Evolutionary conservation across 805 yeast genomes (phyloP).

Genomic region (Candida alai): DNA sequence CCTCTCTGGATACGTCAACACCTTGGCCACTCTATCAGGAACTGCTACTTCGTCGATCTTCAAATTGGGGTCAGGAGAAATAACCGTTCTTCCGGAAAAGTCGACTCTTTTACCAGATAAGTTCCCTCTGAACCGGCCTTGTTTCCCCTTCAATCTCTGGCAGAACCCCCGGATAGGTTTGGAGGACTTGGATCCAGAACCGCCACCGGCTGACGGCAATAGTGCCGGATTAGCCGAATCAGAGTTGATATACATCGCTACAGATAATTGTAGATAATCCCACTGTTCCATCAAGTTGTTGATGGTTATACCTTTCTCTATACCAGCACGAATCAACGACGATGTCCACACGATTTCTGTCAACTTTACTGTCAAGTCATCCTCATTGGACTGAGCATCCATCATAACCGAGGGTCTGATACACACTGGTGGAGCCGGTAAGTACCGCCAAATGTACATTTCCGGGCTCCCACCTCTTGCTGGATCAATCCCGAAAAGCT

Average conservation of each 20-base stretch:
- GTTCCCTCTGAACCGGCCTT: constrained; percentile 98
- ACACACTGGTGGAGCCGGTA: constrained; percentile 99
- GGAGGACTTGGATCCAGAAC: constrained; percentile 46
- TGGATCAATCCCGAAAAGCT: constrained; percentile 85
- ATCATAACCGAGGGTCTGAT: constrained; percentile 94
- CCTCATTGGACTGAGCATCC: constrained; percentile 93
- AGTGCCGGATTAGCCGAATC: constrained; percentile 84
- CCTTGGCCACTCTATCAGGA: constrained; percentile 94
- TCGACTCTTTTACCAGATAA: constrained; percentile 98
- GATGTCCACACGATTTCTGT: constrained; percentile 97
- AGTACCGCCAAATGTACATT: constrained; percentile 92
- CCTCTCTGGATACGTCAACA: constrained; percentile 92
- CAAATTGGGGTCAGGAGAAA: constrained; percentile 96
- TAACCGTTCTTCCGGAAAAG: constrained; percentile 96
- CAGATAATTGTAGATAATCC: constrained; percentile 93
- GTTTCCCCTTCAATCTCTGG: constrained; percentile 96
- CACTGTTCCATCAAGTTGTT: constrained; percentile 97
- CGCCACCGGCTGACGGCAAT: constrained; percentile 64
- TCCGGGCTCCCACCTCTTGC: constrained; percentile 90
- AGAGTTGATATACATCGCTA: constrained; percentile 96
- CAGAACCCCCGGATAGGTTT: constrained; percentile 92
- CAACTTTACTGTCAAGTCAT: constrained; percentile 91
- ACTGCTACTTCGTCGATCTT: constrained; percentile 97
- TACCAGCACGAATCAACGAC: constrained; percentile 89
- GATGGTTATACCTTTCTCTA: constrained; percentile 90